Percentiles rank a stretch among this genome's conserved stretches.
phyloP scores from a whole-genome alignment of 2,329 filamentous ascomycete genomes.

The Colletotrichum nymphaeae region DNA sequence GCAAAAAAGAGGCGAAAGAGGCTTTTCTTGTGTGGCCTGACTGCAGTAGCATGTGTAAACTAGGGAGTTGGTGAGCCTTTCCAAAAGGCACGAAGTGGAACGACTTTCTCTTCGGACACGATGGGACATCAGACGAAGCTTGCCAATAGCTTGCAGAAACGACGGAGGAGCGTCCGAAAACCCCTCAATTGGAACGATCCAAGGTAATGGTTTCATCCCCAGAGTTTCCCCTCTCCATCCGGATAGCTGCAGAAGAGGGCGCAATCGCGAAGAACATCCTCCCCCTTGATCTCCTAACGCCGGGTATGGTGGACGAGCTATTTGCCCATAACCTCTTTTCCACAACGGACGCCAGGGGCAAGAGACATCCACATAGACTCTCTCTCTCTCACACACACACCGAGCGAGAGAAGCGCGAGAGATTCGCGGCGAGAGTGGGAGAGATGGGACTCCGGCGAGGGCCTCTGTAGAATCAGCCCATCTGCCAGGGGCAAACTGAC shows the following conservation, averaged over 20 bases:
- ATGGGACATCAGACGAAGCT: neutral
- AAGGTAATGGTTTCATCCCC: neutral
- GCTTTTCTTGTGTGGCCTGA: neutral
- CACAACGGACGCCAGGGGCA: conserved; percentile 3
- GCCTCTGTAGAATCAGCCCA: conserved; percentile 19
- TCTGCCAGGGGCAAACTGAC: conserved; percentile 22
- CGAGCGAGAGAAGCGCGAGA: neutral
- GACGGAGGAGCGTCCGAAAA: neutral
- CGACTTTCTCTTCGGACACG: neutral
- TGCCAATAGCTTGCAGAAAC: conserved; percentile 1
- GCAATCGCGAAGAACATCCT: neutral
- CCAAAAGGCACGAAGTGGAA: no score
- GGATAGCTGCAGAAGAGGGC: neutral
- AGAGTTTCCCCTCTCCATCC: neutral
- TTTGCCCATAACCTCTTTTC: conserved; percentile 1
- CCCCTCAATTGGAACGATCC: neutral
- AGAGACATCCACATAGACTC: neutral
- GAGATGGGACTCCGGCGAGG: neutral
- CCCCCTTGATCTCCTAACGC: conserved; percentile 12
- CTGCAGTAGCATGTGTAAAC: neutral
- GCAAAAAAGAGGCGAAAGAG: neutral
- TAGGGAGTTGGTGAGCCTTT: neutral
- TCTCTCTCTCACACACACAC: neutral
- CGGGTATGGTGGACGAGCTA: neutral
- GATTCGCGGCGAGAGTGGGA: no score